These are phyloP conservation scores for Colletotrichum echinochloae DNA, from an alignment of 2,329 filamentous ascomycete genomes.

Conservation along the genomic window DNA sequence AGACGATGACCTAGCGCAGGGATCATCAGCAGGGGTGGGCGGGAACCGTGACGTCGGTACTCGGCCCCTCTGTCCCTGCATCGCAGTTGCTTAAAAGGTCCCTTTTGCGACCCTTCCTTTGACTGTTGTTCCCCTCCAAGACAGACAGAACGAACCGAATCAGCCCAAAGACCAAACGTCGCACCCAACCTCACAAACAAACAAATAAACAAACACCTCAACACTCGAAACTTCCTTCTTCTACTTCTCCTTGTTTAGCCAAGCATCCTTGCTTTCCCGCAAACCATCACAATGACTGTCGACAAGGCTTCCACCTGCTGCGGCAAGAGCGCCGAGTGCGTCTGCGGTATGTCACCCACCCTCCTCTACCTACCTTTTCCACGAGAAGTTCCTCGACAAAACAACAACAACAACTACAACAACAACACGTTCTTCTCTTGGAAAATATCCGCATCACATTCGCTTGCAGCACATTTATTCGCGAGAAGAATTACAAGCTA, in stretches of 20 bases:
- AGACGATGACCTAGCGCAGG: constrained; percentile 31
- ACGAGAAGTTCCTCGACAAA: constrained; percentile 8
- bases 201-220: too few relatives aligned
- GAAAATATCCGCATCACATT: constrained; percentile 10
- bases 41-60: constrained; percentile 37
- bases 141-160: constrained; percentile 2
- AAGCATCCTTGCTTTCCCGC: constrained; percentile 1
- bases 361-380: neutral
- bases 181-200: neutral
- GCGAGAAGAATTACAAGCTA: constrained; percentile 10
- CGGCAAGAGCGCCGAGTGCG: constrained; percentile 64
- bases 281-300: constrained; percentile 49
- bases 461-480: neutral
- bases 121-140: neutral
- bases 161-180: neutral
- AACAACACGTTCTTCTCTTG: neutral
- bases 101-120: constrained; percentile 9
- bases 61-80: constrained; percentile 35
- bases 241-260: neutral
- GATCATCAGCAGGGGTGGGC: constrained; percentile 2
- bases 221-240: neutral
- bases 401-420: too few relatives aligned
- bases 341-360: constrained; percentile 64
- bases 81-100: constrained; percentile 34
- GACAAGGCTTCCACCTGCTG: constrained; percentile 65